Conservation (phyloP, 169 alveolate genomes). For the Eimeria necatrix region DNA sequence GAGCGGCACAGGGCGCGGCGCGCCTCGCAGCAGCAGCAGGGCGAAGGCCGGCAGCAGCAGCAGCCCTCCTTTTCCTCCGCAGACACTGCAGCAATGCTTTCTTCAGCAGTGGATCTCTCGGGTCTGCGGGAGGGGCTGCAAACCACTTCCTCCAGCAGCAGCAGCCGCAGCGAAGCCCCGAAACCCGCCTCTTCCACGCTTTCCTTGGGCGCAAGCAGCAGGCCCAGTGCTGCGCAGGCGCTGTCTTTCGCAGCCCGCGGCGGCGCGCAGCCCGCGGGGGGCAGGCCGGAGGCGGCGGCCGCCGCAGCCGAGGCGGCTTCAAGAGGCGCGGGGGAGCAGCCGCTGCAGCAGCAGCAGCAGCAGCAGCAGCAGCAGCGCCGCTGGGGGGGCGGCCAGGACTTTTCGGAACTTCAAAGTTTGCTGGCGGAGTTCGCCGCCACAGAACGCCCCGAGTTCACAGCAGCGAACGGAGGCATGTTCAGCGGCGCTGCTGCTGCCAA, state of each 20-base stretch:
- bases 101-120: conserved; percentile 64
- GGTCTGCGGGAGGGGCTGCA: conserved; percentile 47
- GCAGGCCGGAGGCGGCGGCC: neutral
- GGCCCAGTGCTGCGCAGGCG: neutral
- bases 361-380: neutral
- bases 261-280: neutral
- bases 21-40: neutral
- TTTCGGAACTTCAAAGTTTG: neutral
- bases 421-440: conserved; percentile 43
- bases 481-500: neutral
- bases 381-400: neutral
- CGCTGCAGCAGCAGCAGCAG: conserved; percentile 63
- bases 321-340: neutral
- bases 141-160: neutral
- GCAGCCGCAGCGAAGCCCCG: neutral
- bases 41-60: conserved; percentile 31
- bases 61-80: neutral
- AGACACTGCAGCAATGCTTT: conserved; percentile 54
- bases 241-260: neutral
- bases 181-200: neutral
- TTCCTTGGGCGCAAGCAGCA: neutral
- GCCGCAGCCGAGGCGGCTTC: neutral
- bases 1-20: conserved; percentile 17
- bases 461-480: neutral
- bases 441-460: conserved; percentile 26